Percentiles rank a stretch among this genome's conserved stretches.
These are phyloP conservation scores for Nemania sp. DNA, from an alignment of 2,329 filamentous ascomycete genomes.

Conservation along the genomic window DNA sequence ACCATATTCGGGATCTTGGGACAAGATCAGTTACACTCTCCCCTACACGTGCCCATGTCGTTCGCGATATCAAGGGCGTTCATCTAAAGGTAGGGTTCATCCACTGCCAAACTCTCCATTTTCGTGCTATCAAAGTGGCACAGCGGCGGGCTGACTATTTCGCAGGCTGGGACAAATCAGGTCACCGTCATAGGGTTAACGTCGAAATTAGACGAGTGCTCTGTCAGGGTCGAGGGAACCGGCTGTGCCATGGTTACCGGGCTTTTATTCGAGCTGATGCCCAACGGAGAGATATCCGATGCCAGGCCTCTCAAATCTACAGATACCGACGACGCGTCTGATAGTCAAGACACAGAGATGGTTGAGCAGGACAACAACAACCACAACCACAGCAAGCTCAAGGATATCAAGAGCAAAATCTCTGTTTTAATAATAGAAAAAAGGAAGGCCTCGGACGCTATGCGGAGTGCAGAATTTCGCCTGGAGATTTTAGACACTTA, in stretches of 20 bases:
- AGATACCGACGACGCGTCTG: slow-evolving; percentile 39
- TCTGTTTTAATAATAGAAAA: slow-evolving; percentile 40
- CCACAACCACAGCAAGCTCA: slow-evolving; percentile 34
- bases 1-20: slow-evolving; percentile 59
- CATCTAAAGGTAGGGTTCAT: slow-evolving; percentile 46
- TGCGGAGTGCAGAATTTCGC: slow-evolving; percentile 45
- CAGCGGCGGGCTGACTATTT: background rate
- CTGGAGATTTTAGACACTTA: slow-evolving; percentile 30
- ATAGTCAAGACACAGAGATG: slow-evolving; percentile 27
- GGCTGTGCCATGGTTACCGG: slow-evolving; percentile 64
- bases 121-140: background rate
- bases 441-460: slow-evolving; percentile 37
- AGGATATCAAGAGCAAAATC: slow-evolving; percentile 41
- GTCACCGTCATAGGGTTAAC: slow-evolving; percentile 60
- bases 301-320: slow-evolving; percentile 57
- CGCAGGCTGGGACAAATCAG: slow-evolving; percentile 59
- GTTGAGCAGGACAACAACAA: slow-evolving; percentile 22
- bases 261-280: slow-evolving; percentile 62
- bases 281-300: slow-evolving; percentile 58
- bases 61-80: slow-evolving; percentile 62
- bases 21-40: slow-evolving; percentile 68
- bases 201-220: slow-evolving; percentile 57
- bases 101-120: background rate
- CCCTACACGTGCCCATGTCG: slow-evolving; percentile 62
- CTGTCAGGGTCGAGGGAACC: slow-evolving; percentile 63